Percentiles rank a stretch among this genome's conserved stretches.
These are phyloP conservation scores for Fusarium sp. DNA, from an alignment of 2,329 filamentous ascomycete genomes.

Conservation along the genomic window DNA sequence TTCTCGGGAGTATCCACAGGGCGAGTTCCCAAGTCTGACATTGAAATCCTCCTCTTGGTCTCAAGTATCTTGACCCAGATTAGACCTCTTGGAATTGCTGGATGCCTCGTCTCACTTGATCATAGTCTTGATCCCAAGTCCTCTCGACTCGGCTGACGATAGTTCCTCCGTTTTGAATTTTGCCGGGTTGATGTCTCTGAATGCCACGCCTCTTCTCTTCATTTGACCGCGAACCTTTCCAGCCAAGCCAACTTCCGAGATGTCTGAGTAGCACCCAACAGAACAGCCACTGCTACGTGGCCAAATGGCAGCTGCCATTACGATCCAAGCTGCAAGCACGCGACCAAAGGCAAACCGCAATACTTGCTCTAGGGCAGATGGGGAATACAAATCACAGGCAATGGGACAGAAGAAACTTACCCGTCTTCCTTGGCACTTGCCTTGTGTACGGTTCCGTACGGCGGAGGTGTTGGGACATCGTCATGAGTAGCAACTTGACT, in stretches of 20 bases:
- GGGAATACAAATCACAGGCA: conserved; percentile 40
- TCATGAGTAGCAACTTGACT: conserved; percentile 45
- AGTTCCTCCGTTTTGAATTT: conserved; percentile 40
- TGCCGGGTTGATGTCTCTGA: conserved; percentile 38
- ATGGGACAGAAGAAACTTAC: conserved; percentile 50
- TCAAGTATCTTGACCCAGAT: conserved; percentile 38
- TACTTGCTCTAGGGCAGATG: conserved; percentile 15
- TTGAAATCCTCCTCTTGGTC: conserved; percentile 44
- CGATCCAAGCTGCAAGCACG: conserved; percentile 29
- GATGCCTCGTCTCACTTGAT: conserved; percentile 37
- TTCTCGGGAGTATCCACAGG: conserved; percentile 47
- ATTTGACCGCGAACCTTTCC: conserved; percentile 45
- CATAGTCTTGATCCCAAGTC: conserved; percentile 41
- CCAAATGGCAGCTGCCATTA: conserved; percentile 33
- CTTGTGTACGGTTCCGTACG: conserved; percentile 57
- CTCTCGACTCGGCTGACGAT: conserved; percentile 35
- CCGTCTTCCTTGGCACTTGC: conserved; percentile 72
- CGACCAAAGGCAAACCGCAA: conserved; percentile 11
- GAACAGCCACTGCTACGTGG: conserved; percentile 37
- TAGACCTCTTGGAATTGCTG: conserved; percentile 30
- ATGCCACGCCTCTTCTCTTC: conserved; percentile 39
- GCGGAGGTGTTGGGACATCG: conserved; percentile 46
- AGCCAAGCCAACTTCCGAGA: conserved; percentile 44
- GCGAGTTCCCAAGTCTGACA: conserved; percentile 39
- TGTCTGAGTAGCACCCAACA: conserved; percentile 32